Evolutionary conservation across 192 early-diverging fungal genomes (phyloP), one percentile per base, ranked within the genome.

Genomic region (Backusella luteola): DNA sequence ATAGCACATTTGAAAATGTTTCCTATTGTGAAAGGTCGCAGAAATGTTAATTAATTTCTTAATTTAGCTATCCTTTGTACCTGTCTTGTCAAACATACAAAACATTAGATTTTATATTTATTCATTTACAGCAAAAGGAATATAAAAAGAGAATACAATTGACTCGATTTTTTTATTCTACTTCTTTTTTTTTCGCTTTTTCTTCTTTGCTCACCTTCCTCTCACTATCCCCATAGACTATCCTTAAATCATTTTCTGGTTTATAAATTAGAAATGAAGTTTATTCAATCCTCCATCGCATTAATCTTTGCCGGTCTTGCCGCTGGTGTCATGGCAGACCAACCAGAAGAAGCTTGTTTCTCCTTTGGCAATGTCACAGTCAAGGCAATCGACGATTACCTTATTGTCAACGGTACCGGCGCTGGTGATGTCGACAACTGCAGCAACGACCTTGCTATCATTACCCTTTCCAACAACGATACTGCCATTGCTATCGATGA

Each of bases 41-140:
- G 56, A 49, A 49, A 0, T 1, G 9, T 63, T 63, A 63, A 63
- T 63, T 63, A 63, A 4, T 63, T 63, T 63, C 56, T 63, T 63
- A 63, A 63, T 63, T 63, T 63, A 63, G 56, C 12, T 29, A 29
- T 29, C 11, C 56, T 63, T 59, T 63, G 56, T 63, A 63, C 56
- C 9, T 63, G 56, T 63, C 56, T 63, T 63, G 56, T 63, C 56
- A 63, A 63, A 63, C 56, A 63, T 63, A 29, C 26, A 63, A 29
- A 63, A 63, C 21, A 29, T 29, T 63, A 23, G 42, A 49, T 49
- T 49, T 63, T 63, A 32, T 63, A 12, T 63, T 63, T 63, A 21
- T 59, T 59, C 11, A 63, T 26, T 63, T 23, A 14, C 56, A 63
- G 23, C 56, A 23, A 8, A 39, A 53, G 14, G 9, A 59, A 63